phyloP scores from a whole-genome alignment of 768 basidiomycete species.

The Auricularia cornea region DNA sequence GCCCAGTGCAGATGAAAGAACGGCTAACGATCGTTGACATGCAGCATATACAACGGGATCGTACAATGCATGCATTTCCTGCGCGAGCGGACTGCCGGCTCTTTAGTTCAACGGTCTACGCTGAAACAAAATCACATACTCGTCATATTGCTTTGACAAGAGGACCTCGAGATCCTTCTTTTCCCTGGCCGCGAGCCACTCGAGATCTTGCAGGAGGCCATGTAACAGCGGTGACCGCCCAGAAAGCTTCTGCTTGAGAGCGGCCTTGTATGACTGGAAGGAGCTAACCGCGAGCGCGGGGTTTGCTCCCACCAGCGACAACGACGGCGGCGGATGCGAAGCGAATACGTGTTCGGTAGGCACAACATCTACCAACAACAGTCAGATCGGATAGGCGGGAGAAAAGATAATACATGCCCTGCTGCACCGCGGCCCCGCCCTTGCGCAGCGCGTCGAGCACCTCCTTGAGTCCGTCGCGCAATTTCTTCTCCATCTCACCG shows the following conservation, averaged over 20 bases:
- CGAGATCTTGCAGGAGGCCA: slow-evolving; percentile 47
- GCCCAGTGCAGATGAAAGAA: slow-evolving; percentile 20
- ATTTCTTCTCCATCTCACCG: slow-evolving; percentile 30
- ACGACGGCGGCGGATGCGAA: slow-evolving; percentile 38
- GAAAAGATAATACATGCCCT: slow-evolving; percentile 16
- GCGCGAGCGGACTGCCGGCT: slow-evolving; percentile 31
- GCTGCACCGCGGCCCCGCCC: slow-evolving; percentile 18
- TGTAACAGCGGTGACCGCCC: slow-evolving; percentile 59
- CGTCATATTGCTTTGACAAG: slow-evolving; percentile 31
- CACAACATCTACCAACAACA: slow-evolving; percentile 34
- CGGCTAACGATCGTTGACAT: slow-evolving; percentile 33
- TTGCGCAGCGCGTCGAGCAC: slow-evolving; percentile 29
- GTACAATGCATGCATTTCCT: slow-evolving; percentile 37
- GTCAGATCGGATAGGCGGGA: background rate
- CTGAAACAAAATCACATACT: slow-evolving; percentile 27
- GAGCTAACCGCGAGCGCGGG: slow-evolving; percentile 30
- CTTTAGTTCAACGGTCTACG: background rate
- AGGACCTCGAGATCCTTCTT: slow-evolving; percentile 52
- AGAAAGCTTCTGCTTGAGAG: slow-evolving; percentile 53
- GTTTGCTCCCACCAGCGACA: slow-evolving; percentile 31
- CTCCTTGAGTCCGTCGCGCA: slow-evolving; percentile 22
- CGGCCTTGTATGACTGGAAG: slow-evolving; percentile 54
- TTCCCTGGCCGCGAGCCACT: slow-evolving; percentile 48
- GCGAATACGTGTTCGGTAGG: slow-evolving; percentile 51
- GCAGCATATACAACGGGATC: slow-evolving; percentile 43